Conservation (phyloP, 2,329 filamentous ascomycete species). For the Bipolaris zeicola region DNA sequence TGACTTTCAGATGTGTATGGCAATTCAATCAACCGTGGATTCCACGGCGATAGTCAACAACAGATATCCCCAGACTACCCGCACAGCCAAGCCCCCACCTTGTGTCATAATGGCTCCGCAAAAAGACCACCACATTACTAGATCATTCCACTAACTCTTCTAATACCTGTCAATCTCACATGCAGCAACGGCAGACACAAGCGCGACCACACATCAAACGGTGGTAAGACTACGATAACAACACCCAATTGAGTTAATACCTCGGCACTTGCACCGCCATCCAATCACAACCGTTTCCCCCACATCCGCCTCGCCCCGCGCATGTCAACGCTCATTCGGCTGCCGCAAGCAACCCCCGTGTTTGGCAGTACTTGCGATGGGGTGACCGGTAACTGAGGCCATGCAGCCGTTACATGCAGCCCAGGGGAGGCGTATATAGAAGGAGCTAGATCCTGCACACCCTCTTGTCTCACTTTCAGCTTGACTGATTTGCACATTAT, state of each 20-base stretch:
- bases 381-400: background rate
- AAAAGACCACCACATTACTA: background rate
- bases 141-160: background rate
- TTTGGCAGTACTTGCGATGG: slow-evolving; percentile 1
- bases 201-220: background rate
- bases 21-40: background rate
- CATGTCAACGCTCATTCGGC: background rate
- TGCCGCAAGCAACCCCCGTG: background rate
- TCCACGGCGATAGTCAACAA: background rate
- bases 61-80: background rate
- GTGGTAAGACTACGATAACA: background rate
- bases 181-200: background rate
- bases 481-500: background rate
- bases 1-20: background rate
- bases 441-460: background rate
- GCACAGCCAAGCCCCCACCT: background rate
- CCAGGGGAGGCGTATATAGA: background rate
- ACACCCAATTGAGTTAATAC: background rate
- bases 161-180: background rate
- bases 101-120: background rate
- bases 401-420: background rate
- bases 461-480: background rate
- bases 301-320: background rate
- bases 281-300: background rate
- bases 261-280: background rate